phyloP scores from a whole-genome alignment of 2,329 filamentous ascomycete species.

The Monilinia fructigena region DNA sequence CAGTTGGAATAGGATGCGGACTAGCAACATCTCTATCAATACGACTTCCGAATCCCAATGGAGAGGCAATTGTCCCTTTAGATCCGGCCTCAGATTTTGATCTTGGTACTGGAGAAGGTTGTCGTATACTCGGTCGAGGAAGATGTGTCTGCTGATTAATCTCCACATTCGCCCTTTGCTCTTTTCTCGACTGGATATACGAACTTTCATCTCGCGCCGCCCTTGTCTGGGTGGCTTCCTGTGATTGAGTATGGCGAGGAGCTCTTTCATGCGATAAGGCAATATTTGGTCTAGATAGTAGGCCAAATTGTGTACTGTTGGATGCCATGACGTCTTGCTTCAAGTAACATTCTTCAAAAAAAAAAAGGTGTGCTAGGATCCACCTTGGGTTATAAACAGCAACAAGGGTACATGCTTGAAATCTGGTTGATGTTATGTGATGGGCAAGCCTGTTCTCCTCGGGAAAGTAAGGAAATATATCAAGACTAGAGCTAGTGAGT shows the following conservation, averaged over 20 bases:
- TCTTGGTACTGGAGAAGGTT: slow-evolving; percentile 29
- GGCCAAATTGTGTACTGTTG: slow-evolving; percentile 44
- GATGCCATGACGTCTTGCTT: slow-evolving; percentile 46
- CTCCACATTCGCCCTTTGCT: slow-evolving; percentile 25
- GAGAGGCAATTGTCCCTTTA: slow-evolving; percentile 28
- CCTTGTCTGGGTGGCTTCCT: slow-evolving; percentile 25
- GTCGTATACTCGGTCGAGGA: slow-evolving; percentile 31
- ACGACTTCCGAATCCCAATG: slow-evolving; percentile 34
- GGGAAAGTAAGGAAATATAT: neutral
- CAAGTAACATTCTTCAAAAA: slow-evolving; percentile 30
- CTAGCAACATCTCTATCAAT: slow-evolving; percentile 21
- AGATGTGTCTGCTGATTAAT: slow-evolving; percentile 29
- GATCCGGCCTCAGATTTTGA: slow-evolving; percentile 28
- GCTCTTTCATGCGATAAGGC: slow-evolving; percentile 39
- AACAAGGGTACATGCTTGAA: slow-evolving; percentile 28
- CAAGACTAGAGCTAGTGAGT: slow-evolving; percentile 6
- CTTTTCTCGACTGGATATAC: slow-evolving; percentile 38
- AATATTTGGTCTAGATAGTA: slow-evolving; percentile 45
- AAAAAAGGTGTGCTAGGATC: slow-evolving; percentile 17
- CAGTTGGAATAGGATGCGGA: slow-evolving; percentile 24
- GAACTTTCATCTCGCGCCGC: slow-evolving; percentile 46
- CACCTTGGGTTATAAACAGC: slow-evolving; percentile 34
- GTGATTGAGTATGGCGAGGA: slow-evolving; percentile 32
- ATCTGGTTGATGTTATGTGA: slow-evolving; percentile 27
- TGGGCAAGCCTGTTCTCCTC: neutral